Conservation (phyloP, 2,329 filamentous ascomycete species). For the Exserohilum rostratum region DNA sequence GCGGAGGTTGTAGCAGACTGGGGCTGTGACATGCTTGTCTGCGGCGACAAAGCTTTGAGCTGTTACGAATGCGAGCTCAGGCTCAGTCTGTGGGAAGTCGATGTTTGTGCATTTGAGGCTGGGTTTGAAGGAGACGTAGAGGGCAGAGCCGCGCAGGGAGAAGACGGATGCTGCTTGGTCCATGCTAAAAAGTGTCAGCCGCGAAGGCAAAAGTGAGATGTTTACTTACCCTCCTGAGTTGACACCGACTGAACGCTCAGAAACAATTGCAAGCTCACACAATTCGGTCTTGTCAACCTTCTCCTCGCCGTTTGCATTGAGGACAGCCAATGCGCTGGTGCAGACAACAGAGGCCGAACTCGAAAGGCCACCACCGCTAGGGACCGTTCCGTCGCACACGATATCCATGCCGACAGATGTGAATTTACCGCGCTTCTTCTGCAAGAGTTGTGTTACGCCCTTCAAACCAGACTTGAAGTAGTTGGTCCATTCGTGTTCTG, state of each 20-base stretch:
- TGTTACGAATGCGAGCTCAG: constrained; percentile 88
- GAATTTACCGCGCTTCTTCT: constrained; percentile 69
- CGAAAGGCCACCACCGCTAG: constrained; percentile 87
- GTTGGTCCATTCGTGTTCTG: constrained; percentile 92
- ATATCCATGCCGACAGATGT: constrained; percentile 81
- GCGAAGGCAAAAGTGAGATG: neutral
- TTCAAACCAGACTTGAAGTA: constrained; percentile 94
- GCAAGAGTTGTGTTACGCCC: constrained; percentile 79
- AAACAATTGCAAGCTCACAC: constrained; percentile 91
- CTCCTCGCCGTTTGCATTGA: constrained; percentile 81
- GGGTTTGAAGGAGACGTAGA: constrained; percentile 90
- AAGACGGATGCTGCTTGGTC: constrained; percentile 97
- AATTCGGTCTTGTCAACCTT: constrained; percentile 88
- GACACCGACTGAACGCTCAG: constrained; percentile 91
- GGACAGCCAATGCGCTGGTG: constrained; percentile 83
- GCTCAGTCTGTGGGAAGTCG: constrained; percentile 78
- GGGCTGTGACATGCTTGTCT: constrained; percentile 92
- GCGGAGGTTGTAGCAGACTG: constrained; percentile 93
- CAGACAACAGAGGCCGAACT: constrained; percentile 95
- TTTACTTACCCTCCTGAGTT: constrained; percentile 83
- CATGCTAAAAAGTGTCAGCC: constrained; percentile 67
- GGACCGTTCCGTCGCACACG: constrained; percentile 88
- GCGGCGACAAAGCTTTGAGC: constrained; percentile 93
- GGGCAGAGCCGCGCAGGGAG: constrained; percentile 80
- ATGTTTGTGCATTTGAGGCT: constrained; percentile 77